Evolutionary conservation across 1,284 basidiomycete genomes (phyloP), one percentile per base, ranked within the genome.

Genomic region (Cutaneotrichosporon cutaneum): DNA sequence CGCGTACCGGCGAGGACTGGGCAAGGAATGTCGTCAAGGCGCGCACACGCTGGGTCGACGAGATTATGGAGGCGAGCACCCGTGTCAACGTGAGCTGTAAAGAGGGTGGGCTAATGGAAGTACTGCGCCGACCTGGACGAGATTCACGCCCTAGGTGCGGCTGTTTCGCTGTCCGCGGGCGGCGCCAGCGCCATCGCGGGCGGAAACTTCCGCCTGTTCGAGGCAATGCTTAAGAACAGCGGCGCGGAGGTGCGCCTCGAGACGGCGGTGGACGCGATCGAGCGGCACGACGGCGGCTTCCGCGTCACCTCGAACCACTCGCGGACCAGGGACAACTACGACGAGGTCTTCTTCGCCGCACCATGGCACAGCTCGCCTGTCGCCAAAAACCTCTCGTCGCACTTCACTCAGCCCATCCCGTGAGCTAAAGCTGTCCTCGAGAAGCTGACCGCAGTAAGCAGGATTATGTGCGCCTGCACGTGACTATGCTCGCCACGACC

Each of bases 161-260:
- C 86, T 18, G 84, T 84, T 59, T 89, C 88, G 9, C 82, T 97
- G 78, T 91, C 91, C 1, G 84, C 92, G 0, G 80, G 75, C 0
- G 87, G 88, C 6, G 91, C 91, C 0, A 81, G 81, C 0, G 83
- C 84, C 16, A 84, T 97, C 54, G 79, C 83, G 63, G 88, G 89
- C 2, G 95, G 95, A 2, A 97, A 98, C 78, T 90, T 85, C 77
- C 85, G 85, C 68, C 83, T 98, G 48, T 98, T 98, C 73, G 87
- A 92, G 67, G 77, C 86, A 52, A 94, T 98, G 81, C 74, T 94
- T 42, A 81, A 85, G 10, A 81, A 82, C 13, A 90, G 90, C 8
- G 82, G 83, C 10, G 91, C 92, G 4, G 84, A 82, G 4, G 77
- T 93, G 1, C 82, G 84, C 67, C 82, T 94, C 9, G 84, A 87